Evolutionary conservation across 495 filamentous ascomycete species (phyloP).

Genomic region (Hypoxylon fuscum): DNA sequence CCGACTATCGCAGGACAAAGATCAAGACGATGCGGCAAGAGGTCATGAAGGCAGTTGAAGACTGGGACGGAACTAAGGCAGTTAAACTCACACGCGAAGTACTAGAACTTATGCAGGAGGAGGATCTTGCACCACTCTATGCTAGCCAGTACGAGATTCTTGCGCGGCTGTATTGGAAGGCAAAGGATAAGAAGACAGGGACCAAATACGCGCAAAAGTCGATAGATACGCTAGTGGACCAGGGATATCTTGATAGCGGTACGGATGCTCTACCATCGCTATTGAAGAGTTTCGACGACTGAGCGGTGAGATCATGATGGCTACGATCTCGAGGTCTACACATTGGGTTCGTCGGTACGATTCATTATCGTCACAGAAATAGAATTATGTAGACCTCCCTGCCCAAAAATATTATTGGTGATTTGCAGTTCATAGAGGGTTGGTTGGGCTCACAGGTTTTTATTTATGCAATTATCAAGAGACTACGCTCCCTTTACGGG

Average conservation of each 20-base stretch:
- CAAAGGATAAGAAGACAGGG: slow-evolving; percentile 47
- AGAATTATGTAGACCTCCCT: too few species aligned
- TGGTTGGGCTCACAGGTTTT: too few species aligned
- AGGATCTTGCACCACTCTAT: slow-evolving; percentile 47
- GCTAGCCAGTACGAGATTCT: slow-evolving; percentile 53
- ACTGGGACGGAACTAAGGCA: slow-evolving; percentile 47
- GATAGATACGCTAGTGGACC: slow-evolving; percentile 46
- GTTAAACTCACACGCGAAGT: slow-evolving; percentile 46
- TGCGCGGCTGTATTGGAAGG: slow-evolving; percentile 50
- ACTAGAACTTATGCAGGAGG: slow-evolving; percentile 42
- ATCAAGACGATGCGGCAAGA: slow-evolving; percentile 45
- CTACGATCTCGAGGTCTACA: too few species aligned
- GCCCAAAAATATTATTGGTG: too few species aligned
- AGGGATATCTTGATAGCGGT: slow-evolving; percentile 36
- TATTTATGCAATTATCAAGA: not conserved
- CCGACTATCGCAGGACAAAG: slow-evolving; percentile 46
- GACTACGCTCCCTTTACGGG: not conserved
- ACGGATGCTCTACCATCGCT: slow-evolving; percentile 13
- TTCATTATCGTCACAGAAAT: too few species aligned
- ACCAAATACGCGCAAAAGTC: slow-evolving; percentile 50
- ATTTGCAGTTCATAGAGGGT: too few species aligned
- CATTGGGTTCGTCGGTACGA: too few species aligned
- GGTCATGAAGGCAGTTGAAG: slow-evolving; percentile 45
- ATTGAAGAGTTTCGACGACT: slow-evolving; percentile 31
- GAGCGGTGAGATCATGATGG: not conserved